A percentile compares a stretch with the other conserved stretches of the same genome.
Evolutionary conservation across 164 flowering plant genomes (phyloP).

Genomic region (Macadamia tetraphylla): DNA sequence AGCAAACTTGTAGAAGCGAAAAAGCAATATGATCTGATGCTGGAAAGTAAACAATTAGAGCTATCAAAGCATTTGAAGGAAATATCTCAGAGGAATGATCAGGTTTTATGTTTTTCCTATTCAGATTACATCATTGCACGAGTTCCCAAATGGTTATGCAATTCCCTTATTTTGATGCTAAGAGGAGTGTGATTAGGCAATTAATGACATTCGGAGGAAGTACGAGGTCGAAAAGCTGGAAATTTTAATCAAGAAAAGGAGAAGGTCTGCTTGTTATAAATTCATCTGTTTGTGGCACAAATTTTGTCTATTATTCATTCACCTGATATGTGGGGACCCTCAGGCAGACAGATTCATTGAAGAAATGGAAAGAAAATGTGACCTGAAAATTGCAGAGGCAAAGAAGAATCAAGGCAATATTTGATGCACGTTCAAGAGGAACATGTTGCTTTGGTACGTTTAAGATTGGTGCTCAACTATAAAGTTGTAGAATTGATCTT

Average conservation of each 20-base stretch:
- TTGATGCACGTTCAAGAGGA: slow-evolving; percentile 60
- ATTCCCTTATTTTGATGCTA: slow-evolving; percentile 11
- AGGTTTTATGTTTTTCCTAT: slow-evolving; percentile 36
- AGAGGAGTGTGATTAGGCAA: slow-evolving; percentile 52
- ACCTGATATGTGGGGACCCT: slow-evolving; percentile 16
- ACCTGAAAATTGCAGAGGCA: slow-evolving; percentile 53
- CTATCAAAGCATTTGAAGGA: slow-evolving; percentile 90
- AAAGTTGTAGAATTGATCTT: background rate
- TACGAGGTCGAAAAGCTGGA: slow-evolving; percentile 87
- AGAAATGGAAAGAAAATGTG: slow-evolving; percentile 56
- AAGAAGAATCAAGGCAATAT: slow-evolving; percentile 55
- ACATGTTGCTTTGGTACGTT: slow-evolving; percentile 63
- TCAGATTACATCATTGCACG: background rate
- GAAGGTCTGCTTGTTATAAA: slow-evolving; percentile 46
- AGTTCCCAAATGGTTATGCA: background rate
- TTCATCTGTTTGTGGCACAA: background rate
- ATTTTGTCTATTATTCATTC: slow-evolving; percentile 1
- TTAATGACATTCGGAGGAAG: slow-evolving; percentile 87
- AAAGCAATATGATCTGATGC: slow-evolving; percentile 73
- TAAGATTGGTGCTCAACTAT: slow-evolving; percentile 2
- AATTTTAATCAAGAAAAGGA: slow-evolving; percentile 70
- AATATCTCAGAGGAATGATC: slow-evolving; percentile 91
- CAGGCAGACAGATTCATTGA: slow-evolving; percentile 55
- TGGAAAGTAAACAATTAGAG: slow-evolving; percentile 81
- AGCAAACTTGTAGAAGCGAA: slow-evolving; percentile 64